phyloP scores from a whole-genome alignment of 495 filamentous ascomycete genomes.

The Hypoxylon perforatum region DNA sequence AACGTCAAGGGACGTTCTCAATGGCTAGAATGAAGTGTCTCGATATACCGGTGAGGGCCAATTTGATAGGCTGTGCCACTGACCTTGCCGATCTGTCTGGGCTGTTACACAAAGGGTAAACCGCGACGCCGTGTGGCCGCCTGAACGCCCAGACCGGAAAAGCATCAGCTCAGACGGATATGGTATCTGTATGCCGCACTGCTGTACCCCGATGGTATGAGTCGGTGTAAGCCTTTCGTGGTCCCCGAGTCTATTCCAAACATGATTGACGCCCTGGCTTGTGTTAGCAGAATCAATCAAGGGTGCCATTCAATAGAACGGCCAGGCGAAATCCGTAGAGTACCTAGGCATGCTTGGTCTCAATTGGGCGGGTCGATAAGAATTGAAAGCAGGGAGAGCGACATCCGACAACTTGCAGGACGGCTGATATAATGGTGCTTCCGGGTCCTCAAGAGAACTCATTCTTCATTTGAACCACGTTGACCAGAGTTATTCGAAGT shows the following conservation, averaged over 20 bases:
- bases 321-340: not conserved
- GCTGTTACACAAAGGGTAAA: not conserved
- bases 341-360: not conserved
- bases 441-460: not conserved
- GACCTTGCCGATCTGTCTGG: not conserved
- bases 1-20: not conserved
- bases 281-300: not conserved
- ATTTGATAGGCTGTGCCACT: not conserved
- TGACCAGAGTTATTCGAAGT: slow-evolving; percentile 4
- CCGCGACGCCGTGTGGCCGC: slow-evolving; percentile 12
- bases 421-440: slow-evolving; percentile 22
- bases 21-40: not conserved
- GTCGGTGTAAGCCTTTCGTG: slow-evolving; percentile 1
- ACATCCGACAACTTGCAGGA: slow-evolving; percentile 1
- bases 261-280: not conserved
- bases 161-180: not conserved
- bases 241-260: not conserved
- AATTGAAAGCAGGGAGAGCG: not conserved
- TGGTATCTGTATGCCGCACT: not conserved
- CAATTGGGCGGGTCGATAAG: not conserved
- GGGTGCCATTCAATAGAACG: not conserved
- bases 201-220: not conserved
- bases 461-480: not conserved
- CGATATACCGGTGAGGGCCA: not conserved
- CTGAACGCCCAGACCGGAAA: slow-evolving; percentile 7